Evolutionary conservation across 192 early-diverging fungal genomes (phyloP).

Genomic region (Backusella luteola): DNA sequence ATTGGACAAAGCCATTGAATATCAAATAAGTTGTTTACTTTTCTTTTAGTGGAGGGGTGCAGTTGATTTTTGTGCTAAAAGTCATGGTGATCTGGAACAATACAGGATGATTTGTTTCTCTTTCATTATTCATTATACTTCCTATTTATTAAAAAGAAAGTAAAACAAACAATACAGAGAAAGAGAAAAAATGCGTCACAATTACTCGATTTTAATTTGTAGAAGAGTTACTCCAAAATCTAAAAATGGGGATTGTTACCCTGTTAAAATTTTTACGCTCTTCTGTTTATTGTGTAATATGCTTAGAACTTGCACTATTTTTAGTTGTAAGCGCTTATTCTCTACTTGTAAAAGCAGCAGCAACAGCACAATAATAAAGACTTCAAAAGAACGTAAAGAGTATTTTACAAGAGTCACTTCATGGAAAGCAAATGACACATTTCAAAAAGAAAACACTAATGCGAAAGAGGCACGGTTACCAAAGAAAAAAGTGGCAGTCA

Average conservation of each 20-base stretch:
- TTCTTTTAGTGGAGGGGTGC: not conserved
- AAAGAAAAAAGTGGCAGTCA: conserved; percentile 85
- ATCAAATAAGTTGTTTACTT: not conserved
- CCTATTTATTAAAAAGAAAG: not conserved
- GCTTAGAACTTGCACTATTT: not conserved
- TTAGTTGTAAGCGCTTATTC: not conserved
- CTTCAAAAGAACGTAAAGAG: conserved; percentile 21
- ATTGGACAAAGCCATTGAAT: not conserved
- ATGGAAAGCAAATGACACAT: conserved; percentile 23
- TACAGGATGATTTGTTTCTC: not conserved
- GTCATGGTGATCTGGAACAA: not conserved
- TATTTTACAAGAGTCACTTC: conserved; percentile 19
- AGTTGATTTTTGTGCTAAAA: not conserved
- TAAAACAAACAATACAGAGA: not conserved
- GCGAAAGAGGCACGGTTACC: conserved; percentile 41
- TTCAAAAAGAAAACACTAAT: conserved; percentile 23
- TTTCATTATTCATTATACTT: not conserved
- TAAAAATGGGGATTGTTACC: not conserved
- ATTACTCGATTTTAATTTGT: not conserved
- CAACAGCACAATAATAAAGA: not conserved
- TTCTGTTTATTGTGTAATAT: not conserved
- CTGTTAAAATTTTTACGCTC: not conserved
- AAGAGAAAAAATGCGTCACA: not conserved
- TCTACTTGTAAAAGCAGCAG: not conserved
- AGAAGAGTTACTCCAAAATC: not conserved